Evolutionary conservation across 2,329 filamentous ascomycete species (phyloP).

Genomic region (Pseudopyrenochaeta lycopersici): DNA sequence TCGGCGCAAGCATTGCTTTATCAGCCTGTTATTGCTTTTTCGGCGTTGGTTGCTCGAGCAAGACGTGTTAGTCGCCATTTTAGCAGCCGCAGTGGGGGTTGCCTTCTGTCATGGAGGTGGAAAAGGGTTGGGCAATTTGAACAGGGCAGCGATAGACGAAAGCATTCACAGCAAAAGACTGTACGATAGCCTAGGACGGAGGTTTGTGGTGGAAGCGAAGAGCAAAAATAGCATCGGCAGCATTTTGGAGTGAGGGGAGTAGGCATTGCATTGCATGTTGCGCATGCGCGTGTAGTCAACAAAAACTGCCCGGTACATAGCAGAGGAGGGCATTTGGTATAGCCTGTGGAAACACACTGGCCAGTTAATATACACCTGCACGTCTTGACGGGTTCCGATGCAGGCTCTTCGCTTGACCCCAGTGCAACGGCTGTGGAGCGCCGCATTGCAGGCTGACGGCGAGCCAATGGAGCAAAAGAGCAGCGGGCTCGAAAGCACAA

Average conservation of each 20-base stretch:
- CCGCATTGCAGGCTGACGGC: slow-evolving; percentile 1
- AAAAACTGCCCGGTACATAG: slow-evolving; percentile 10
- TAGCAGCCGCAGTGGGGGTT: slow-evolving; percentile 29
- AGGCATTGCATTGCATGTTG: slow-evolving; percentile 12
- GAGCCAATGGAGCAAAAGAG: background rate
- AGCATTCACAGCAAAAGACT: slow-evolving; percentile 23
- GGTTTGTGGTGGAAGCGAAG: slow-evolving; percentile 7
- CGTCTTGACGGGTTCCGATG: slow-evolving; percentile 2
- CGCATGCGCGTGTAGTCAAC: slow-evolving; percentile 16
- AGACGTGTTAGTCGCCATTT: slow-evolving; percentile 24
- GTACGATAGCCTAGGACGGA: slow-evolving; percentile 30
- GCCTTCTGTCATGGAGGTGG: background rate
- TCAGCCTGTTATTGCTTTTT: slow-evolving; percentile 39
- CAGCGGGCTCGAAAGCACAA: background rate
- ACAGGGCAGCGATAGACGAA: slow-evolving; percentile 22
- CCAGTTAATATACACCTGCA: slow-evolving; percentile 15
- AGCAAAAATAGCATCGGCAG: slow-evolving; percentile 3
- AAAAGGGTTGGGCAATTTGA: no score
- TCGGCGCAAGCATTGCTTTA: slow-evolving; percentile 30
- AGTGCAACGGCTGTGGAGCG: slow-evolving; percentile 8
- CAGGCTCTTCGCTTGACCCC: slow-evolving; percentile 9
- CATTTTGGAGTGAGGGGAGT: slow-evolving; percentile 4
- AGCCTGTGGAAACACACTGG: slow-evolving; percentile 5
- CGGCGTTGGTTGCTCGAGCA: slow-evolving; percentile 27
- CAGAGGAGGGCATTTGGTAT: slow-evolving; percentile 11